A percentile compares a stretch with the other conserved stretches of the same genome.
These are phyloP conservation scores for Termitomyces sp. DNA, from an alignment of 768 basidiomycete genomes.

Conservation along the genomic window DNA sequence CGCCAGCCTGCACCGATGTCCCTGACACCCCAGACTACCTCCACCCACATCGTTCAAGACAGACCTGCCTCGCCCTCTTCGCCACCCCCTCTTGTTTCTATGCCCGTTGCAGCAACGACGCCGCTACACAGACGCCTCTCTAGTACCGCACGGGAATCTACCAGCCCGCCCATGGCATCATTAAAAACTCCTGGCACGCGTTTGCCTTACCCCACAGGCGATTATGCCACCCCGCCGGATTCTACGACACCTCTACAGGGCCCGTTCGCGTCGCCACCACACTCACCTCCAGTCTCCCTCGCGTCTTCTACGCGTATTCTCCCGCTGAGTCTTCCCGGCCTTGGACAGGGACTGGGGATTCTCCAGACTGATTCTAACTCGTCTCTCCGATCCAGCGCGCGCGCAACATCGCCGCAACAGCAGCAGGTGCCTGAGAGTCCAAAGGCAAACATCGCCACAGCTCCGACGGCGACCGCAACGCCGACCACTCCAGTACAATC, in stretches of 20 bases:
- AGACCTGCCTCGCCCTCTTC: constrained; percentile 24
- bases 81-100: constrained; percentile 7
- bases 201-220: constrained; percentile 80
- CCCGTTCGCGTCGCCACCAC: constrained; percentile 35
- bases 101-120: constrained; percentile 14
- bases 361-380: constrained; percentile 25
- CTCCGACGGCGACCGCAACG: background rate
- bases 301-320: constrained; percentile 46
- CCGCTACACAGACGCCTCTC: constrained; percentile 37
- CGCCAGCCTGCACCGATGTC: constrained; percentile 44
- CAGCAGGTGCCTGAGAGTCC: constrained; percentile 7
- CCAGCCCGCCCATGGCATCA: constrained; percentile 56
- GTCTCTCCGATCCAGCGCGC: constrained; percentile 18
- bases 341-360: constrained; percentile 23
- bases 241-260: constrained; percentile 30
- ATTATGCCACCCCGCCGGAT: constrained; percentile 69
- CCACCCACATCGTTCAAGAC: constrained; percentile 38
- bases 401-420: constrained; percentile 18
- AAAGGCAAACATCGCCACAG: background rate
- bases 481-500: background rate
- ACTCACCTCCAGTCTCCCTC: constrained; percentile 51
- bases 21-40: constrained; percentile 43
- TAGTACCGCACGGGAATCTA: constrained; percentile 55
- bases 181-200: constrained; percentile 48
- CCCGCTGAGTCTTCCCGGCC: constrained; percentile 46